These are phyloP conservation scores for Pythium dissotocum DNA, from an alignment of 352 stramenopile species.

Conservation along the genomic window DNA sequence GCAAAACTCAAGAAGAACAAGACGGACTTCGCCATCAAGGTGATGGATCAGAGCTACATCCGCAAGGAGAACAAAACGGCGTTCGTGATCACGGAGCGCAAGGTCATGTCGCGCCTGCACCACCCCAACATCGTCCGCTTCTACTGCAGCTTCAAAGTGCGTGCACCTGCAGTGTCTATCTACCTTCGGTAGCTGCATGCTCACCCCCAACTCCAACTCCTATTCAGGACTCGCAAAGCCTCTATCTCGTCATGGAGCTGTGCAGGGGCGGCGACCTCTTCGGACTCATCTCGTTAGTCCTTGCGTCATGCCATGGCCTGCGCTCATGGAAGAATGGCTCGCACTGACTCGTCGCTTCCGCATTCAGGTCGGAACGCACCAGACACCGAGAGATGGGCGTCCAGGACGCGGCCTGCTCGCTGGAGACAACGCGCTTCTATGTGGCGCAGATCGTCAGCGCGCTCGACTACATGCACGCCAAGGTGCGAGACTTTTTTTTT, in stretches of 20 bases:
- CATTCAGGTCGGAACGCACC: conserved; percentile 26
- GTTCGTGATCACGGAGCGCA: conserved; percentile 91
- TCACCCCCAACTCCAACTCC: neutral
- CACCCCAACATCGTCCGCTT: conserved; percentile 90
- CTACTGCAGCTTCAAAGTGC: conserved; percentile 86
- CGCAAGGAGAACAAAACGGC: conserved; percentile 91
- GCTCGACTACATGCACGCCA: conserved; percentile 94
- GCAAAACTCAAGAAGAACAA: conserved; percentile 79
- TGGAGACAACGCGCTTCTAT: conserved; percentile 90
- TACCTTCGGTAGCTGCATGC: neutral
- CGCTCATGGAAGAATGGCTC: neutral
- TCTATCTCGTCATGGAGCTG: conserved; percentile 90
- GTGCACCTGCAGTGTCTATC: conserved; percentile 10
- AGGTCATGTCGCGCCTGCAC: conserved; percentile 85
- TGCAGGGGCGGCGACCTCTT: conserved; percentile 83
- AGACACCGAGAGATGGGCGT: conserved; percentile 59
- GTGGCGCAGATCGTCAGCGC: conserved; percentile 92
- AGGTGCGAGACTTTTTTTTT: conserved; percentile 37
- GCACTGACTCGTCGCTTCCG: conserved; percentile 7
- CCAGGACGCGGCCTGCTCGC: conserved; percentile 59
- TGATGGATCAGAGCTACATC: conserved; percentile 92
- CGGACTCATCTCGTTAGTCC: conserved; percentile 67
- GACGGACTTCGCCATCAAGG: conserved; percentile 88
- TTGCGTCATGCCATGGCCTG: conserved; percentile 1
- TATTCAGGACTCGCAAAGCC: conserved; percentile 73